Conservation (phyloP, 495 filamentous ascomycete genomes). For the Aspergillus olivimuriae region DNA sequence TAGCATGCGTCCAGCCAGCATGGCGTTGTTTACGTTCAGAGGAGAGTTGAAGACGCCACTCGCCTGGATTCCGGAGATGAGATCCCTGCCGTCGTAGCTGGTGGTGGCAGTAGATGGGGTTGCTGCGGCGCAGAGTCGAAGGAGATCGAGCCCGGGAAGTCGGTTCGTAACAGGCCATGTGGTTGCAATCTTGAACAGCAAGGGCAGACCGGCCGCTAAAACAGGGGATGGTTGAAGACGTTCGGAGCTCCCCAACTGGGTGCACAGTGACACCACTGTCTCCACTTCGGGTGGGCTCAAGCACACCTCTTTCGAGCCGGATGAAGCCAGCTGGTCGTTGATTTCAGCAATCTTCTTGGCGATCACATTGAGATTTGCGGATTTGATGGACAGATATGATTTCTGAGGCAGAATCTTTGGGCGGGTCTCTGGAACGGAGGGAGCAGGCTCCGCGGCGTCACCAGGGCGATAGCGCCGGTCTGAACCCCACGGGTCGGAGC, state of each 20-base stretch:
- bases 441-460: conserved; percentile 38
- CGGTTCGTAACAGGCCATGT: conserved; percentile 71
- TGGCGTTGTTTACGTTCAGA: conserved; percentile 64
- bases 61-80: conserved; percentile 35
- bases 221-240: conserved; percentile 26
- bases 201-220: conserved; percentile 43
- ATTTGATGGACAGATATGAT: conserved; percentile 67
- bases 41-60: conserved; percentile 53
- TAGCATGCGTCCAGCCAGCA: conserved; percentile 76
- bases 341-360: conserved; percentile 68
- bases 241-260: conserved; percentile 48
- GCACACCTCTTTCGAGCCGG: conserved; percentile 65
- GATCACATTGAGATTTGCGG: conserved; percentile 56
- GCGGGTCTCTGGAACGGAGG: conserved; percentile 31
- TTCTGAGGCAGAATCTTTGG: conserved; percentile 72
- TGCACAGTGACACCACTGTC: conserved; percentile 46
- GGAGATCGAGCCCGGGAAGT: conserved; percentile 77
- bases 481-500: conserved; percentile 68
- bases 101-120: conserved; percentile 54
- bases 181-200: conserved; percentile 62
- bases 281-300: conserved; percentile 65
- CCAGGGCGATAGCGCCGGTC: conserved; percentile 75
- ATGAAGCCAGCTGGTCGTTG: conserved; percentile 58
- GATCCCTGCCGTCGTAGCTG: conserved; percentile 48
- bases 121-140: conserved; percentile 69